Conservation (phyloP, 1,284 basidiomycete genomes). For the Pisolithus thermaeus region DNA sequence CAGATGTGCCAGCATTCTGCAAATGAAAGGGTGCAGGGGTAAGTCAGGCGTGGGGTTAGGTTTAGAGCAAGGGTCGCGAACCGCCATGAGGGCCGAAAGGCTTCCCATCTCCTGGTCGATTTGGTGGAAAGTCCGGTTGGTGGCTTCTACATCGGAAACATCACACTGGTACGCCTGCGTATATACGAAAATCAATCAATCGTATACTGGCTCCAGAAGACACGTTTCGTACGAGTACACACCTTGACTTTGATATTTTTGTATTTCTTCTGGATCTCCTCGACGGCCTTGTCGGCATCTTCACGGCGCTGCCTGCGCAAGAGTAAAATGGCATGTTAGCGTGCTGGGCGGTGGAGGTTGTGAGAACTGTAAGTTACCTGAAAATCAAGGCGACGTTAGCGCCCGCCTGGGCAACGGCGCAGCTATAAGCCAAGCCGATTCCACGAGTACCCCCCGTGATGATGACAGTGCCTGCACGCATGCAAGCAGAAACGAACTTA, state of each 20-base stretch:
- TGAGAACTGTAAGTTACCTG: constrained; percentile 14
- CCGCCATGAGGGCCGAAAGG: constrained; percentile 37
- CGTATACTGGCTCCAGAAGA: no score
- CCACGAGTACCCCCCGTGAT: constrained; percentile 41
- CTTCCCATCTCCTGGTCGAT: constrained; percentile 36
- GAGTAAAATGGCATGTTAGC: no score
- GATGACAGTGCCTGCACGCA: constrained; percentile 20
- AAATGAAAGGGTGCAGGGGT: background rate
- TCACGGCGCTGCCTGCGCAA: constrained; percentile 33
- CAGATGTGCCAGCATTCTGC: constrained; percentile 42
- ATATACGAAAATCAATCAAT: background rate
- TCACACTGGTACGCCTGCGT: constrained; percentile 40
- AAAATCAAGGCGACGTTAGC: constrained; percentile 42
- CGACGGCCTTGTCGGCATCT: constrained; percentile 31
- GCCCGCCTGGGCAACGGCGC: constrained; percentile 37
- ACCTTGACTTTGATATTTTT: constrained; percentile 26
- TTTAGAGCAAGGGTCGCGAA: constrained; percentile 12
- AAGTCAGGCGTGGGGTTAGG: accelerated
- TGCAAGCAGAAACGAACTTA: background rate
- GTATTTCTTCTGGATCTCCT: constrained; percentile 25
- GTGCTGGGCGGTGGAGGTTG: constrained; percentile 9
- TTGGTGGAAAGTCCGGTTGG: constrained; percentile 31
- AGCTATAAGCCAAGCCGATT: constrained; percentile 42
- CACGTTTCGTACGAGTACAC: background rate
- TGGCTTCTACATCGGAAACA: constrained; percentile 30